Evolutionary conservation across 1,139 yeast genomes (phyloP).

Genomic region (Protomyces inundatus): DNA sequence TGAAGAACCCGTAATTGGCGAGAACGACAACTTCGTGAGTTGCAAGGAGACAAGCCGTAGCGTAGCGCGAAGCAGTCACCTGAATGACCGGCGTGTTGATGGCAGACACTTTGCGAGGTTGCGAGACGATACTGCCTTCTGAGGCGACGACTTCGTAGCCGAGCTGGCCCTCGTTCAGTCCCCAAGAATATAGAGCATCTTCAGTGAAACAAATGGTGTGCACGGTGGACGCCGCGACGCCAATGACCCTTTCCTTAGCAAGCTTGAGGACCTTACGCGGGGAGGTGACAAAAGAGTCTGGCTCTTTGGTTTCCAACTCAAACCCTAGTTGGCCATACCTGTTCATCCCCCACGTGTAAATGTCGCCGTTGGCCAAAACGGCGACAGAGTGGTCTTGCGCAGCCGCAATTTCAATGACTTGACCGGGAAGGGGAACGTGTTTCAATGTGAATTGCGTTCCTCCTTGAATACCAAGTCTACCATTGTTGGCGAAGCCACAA

Average conservation of each 20-base stretch:
- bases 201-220: conserved; percentile 64
- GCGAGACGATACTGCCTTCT: conserved; percentile 36
- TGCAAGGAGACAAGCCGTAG: conserved; percentile 61
- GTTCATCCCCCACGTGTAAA: conserved; percentile 78
- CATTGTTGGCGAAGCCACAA: conserved; percentile 67
- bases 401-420: conserved; percentile 47
- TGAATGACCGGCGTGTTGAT: conserved; percentile 37
- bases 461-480: conserved; percentile 59
- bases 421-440: conserved; percentile 36
- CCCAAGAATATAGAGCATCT: conserved; percentile 63
- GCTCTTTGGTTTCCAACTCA: conserved; percentile 37
- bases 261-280: conserved; percentile 48
- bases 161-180: conserved; percentile 81
- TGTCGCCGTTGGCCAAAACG: conserved; percentile 48
- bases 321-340: conserved; percentile 62
- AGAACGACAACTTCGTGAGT: conserved; percentile 61
- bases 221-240: conserved; percentile 63
- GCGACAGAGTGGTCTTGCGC: conserved; percentile 66
- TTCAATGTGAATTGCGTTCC: conserved; percentile 39
- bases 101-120: conserved; percentile 43
- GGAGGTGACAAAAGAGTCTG: conserved; percentile 45
- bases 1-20: conserved; percentile 54
- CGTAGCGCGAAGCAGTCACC: conserved; percentile 62
- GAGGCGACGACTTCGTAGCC: conserved; percentile 46
- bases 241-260: conserved; percentile 45